Conservation (phyloP, 2,329 filamentous ascomycete genomes). For the Plenodomus biglobosus region DNA sequence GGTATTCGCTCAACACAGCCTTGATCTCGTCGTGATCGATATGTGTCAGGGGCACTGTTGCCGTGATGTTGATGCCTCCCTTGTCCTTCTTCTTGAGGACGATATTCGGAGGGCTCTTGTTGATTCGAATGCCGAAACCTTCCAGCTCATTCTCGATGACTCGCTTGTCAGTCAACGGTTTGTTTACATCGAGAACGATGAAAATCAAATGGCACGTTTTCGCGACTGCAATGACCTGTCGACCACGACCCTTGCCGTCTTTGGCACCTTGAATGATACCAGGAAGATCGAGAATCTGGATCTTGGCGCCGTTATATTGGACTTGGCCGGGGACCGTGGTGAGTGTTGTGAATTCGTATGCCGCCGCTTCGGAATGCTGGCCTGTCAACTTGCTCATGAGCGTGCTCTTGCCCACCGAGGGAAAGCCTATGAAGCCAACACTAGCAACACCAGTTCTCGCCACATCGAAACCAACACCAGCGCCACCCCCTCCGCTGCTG, state of each 20-base stretch:
- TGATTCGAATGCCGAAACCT: slow-evolving; percentile 96
- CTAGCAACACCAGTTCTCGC: slow-evolving; percentile 96
- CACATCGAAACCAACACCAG: slow-evolving; percentile 91
- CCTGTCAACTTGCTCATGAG: slow-evolving; percentile 93
- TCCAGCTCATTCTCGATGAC: slow-evolving; percentile 94
- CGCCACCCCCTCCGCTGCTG: slow-evolving; percentile 78
- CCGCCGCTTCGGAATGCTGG: slow-evolving; percentile 94
- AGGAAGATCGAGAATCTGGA: slow-evolving; percentile 97
- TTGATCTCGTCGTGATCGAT: slow-evolving; percentile 97
- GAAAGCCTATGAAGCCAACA: slow-evolving; percentile 97
- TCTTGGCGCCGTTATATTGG: slow-evolving; percentile 91
- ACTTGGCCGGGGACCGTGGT: slow-evolving; percentile 97
- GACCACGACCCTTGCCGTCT: slow-evolving; percentile 94
- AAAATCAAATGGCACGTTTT: slow-evolving; percentile 99
- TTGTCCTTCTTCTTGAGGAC: slow-evolving; percentile 99
- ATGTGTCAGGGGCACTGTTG: slow-evolving; percentile 85
- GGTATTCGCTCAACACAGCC: slow-evolving; percentile 96
- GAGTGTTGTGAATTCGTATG: slow-evolving; percentile 98
- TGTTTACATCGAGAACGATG: slow-evolving; percentile 97
- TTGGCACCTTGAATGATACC: slow-evolving; percentile 99
- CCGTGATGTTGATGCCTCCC: slow-evolving; percentile 94
- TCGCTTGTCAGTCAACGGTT: slow-evolving; percentile 93
- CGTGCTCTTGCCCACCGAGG: slow-evolving; percentile 97
- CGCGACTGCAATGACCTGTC: slow-evolving; percentile 97
- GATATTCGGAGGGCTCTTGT: slow-evolving; percentile 96